Evolutionary conservation across 352 stramenopile genomes (phyloP).

Genomic region (Phytopythium kandeliae): DNA sequence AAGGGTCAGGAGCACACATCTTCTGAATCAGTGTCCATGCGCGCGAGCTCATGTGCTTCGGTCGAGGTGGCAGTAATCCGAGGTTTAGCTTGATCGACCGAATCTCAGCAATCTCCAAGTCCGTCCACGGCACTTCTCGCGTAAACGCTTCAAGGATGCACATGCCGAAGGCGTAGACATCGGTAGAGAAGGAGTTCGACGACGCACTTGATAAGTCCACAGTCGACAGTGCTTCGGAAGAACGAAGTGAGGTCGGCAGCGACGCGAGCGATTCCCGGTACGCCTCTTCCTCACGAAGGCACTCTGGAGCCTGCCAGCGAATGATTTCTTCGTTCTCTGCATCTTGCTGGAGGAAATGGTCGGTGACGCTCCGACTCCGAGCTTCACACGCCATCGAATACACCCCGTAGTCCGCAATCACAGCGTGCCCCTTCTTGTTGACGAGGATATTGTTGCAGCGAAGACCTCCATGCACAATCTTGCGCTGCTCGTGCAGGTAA

Average conservation of each 20-base stretch:
- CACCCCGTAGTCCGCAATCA: slow-evolving; percentile 54
- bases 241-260: slow-evolving; percentile 10
- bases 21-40: slow-evolving; percentile 56
- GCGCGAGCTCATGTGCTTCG: slow-evolving; percentile 27
- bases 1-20: slow-evolving; percentile 53
- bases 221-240: slow-evolving; percentile 7
- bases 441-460: slow-evolving; percentile 68
- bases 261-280: slow-evolving; percentile 24
- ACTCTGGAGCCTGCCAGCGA: slow-evolving; percentile 66
- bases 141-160: slow-evolving; percentile 68
- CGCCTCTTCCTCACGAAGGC: slow-evolving; percentile 27
- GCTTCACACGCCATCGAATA: slow-evolving; percentile 31
- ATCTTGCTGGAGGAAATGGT: slow-evolving; percentile 24
- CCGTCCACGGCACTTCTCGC: slow-evolving; percentile 37
- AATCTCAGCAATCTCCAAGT: slow-evolving; percentile 37
- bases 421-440: slow-evolving; percentile 56
- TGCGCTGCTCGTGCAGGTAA: slow-evolving; percentile 55
- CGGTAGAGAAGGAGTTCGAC: slow-evolving; percentile 30
- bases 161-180: slow-evolving; percentile 79
- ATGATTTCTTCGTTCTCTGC: slow-evolving; percentile 43
- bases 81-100: slow-evolving; percentile 48
- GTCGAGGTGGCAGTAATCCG: slow-evolving; percentile 42
- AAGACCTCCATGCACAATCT: slow-evolving; percentile 48
- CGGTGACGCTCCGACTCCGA: slow-evolving; percentile 25
- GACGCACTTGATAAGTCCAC: slow-evolving; percentile 10